These are phyloP conservation scores for Crucihimalaya himalaica DNA, from an alignment of 345 rosid species.

Conservation along the genomic window DNA sequence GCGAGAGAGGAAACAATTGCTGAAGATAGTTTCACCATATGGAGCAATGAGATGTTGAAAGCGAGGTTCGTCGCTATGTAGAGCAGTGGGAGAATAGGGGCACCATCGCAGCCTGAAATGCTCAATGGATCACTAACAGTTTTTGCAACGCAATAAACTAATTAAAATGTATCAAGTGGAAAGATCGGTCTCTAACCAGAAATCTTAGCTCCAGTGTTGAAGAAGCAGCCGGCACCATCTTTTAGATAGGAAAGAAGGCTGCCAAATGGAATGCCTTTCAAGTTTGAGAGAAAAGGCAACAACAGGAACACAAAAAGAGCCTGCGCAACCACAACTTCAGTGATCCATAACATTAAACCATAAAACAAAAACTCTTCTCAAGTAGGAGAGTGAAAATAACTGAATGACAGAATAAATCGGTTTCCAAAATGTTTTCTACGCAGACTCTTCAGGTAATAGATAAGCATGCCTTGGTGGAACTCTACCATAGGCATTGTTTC, in stretches of 20 bases:
- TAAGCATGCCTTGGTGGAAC: neutral
- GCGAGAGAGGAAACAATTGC: slow-evolving; percentile 73
- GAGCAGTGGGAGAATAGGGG: slow-evolving; percentile 77
- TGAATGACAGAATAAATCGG: slow-evolving; percentile 4
- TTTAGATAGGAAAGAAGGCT: slow-evolving; percentile 67
- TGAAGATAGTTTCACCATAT: slow-evolving; percentile 69
- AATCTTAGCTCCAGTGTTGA: slow-evolving; percentile 55
- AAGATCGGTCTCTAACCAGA: slow-evolving; percentile 66
- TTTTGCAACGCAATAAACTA: too few relatives aligned
- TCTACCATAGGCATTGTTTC: slow-evolving; percentile 2
- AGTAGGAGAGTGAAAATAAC: neutral
- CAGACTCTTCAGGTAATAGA: slow-evolving; percentile 2
- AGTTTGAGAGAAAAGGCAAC: slow-evolving; percentile 73
- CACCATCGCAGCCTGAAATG: slow-evolving; percentile 68
- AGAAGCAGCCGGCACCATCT: slow-evolving; percentile 83
- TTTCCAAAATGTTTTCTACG: slow-evolving; percentile 4
- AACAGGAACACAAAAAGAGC: slow-evolving; percentile 82
- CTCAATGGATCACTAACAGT: slow-evolving; percentile 19
- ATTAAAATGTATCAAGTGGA: too few relatives aligned
- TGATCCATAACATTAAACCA: neutral
- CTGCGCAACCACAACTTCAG: slow-evolving; percentile 43
- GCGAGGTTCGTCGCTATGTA: slow-evolving; percentile 64
- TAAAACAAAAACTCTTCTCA: neutral
- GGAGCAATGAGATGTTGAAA: slow-evolving; percentile 78
- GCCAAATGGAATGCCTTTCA: slow-evolving; percentile 76